Conservation (phyloP, 495 filamentous ascomycete species). For the Xylaria cubensis region DNA sequence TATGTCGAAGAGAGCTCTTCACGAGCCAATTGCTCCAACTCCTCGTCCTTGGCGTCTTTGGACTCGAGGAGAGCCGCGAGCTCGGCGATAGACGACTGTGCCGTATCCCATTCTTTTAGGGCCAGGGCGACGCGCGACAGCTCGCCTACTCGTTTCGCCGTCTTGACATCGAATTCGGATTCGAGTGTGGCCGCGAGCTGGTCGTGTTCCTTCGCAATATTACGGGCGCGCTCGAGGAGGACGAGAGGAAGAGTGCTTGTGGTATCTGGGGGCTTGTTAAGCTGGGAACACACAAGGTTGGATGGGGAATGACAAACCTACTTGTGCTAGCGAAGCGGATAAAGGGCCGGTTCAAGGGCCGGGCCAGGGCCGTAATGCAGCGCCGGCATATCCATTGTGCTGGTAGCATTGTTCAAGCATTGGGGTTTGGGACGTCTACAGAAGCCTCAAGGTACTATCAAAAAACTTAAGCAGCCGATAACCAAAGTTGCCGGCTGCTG, state of each 20-base stretch:
- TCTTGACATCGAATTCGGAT: slow-evolving; percentile 71
- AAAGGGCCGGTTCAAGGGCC: slow-evolving; percentile 41
- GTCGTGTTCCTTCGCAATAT: slow-evolving; percentile 54
- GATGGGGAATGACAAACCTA: slow-evolving; percentile 31
- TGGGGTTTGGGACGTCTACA: neutral
- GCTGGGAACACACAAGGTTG: neutral
- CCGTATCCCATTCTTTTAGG: slow-evolving; percentile 71
- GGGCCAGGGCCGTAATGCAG: slow-evolving; percentile 52
- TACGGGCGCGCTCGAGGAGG: slow-evolving; percentile 52
- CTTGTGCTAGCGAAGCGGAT: slow-evolving; percentile 56
- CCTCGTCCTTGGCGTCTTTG: slow-evolving; percentile 58
- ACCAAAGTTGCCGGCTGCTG: slow-evolving; percentile 23
- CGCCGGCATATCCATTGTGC: slow-evolving; percentile 62
- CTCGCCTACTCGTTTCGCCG: slow-evolving; percentile 80
- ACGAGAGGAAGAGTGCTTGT: slow-evolving; percentile 39
- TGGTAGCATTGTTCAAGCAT: slow-evolving; percentile 52
- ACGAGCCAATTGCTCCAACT: slow-evolving; percentile 69
- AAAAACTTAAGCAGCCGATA: slow-evolving; percentile 17
- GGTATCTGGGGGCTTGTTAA: slow-evolving; percentile 28
- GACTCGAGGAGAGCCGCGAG: slow-evolving; percentile 58
- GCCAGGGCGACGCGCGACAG: slow-evolving; percentile 70
- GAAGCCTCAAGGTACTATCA: neutral
- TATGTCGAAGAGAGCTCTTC: slow-evolving; percentile 76
- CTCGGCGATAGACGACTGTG: slow-evolving; percentile 60
- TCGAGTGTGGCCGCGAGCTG: slow-evolving; percentile 67